These are phyloP conservation scores for Coniochaeta ligniaria DNA, from an alignment of 2,329 filamentous ascomycete species.

Conservation along the genomic window DNA sequence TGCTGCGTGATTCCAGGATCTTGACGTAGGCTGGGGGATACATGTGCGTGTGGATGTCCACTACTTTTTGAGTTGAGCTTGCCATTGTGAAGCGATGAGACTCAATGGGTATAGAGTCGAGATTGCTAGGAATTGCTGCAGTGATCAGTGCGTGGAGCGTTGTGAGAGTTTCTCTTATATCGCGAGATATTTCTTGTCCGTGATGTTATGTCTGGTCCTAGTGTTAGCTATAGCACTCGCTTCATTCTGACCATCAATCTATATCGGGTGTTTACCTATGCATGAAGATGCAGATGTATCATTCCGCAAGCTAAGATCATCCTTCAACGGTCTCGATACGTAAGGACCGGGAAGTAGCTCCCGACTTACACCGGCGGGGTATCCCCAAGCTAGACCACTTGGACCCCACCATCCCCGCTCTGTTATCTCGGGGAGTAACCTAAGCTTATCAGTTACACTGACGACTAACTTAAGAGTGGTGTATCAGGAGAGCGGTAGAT, in stretches of 20 bases:
- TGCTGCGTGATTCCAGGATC: conserved; percentile 49
- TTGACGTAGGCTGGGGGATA: conserved; percentile 58
- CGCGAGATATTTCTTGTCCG: no score
- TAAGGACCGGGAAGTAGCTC: background rate
- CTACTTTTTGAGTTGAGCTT: conserved; percentile 28
- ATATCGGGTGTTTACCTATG: background rate
- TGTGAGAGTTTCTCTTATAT: background rate
- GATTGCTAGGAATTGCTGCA: no score
- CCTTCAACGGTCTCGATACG: background rate
- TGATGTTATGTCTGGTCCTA: no score
- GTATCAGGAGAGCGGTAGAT: background rate
- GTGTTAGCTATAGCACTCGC: no score
- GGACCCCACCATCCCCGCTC: conserved; percentile 1
- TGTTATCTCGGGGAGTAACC: background rate
- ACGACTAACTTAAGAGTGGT: background rate
- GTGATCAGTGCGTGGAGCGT: background rate
- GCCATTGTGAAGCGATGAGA: background rate
- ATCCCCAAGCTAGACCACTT: background rate
- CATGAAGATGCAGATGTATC: background rate
- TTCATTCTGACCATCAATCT: background rate
- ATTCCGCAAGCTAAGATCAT: background rate
- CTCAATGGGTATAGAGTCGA: background rate
- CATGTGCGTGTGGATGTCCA: conserved; percentile 66
- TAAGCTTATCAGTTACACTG: background rate
- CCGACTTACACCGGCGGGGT: background rate